A percentile compares a stretch with the other conserved stretches of the same genome.
Conservation (phyloP, 2,329 filamentous ascomycete genomes). For the Keithomyces neogunnii region DNA sequence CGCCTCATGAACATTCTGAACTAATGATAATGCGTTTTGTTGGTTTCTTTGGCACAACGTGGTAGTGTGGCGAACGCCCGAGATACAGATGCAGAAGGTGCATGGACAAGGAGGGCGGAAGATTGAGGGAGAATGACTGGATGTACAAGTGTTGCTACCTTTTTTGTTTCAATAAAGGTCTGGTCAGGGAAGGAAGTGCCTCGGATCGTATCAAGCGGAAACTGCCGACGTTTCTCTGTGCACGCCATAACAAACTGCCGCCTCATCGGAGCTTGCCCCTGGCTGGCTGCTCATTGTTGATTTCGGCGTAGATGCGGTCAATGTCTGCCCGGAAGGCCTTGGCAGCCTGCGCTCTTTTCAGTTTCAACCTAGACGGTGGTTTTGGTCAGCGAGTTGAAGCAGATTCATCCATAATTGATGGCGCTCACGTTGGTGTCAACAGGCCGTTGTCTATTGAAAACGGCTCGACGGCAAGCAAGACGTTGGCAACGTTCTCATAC, state of each 20-base stretch:
- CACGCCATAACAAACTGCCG: neutral
- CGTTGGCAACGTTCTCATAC: conserved; percentile 73
- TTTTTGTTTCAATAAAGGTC: too few relatives aligned
- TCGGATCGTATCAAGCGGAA: neutral
- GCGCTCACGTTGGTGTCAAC: conserved; percentile 73
- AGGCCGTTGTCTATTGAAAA: conserved; percentile 91
- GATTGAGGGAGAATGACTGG: too few relatives aligned
- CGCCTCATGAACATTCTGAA: neutral
- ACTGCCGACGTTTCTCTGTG: neutral
- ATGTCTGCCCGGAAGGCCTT: conserved; percentile 44
- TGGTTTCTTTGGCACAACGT: neutral
- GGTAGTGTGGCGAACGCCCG: too few relatives aligned
- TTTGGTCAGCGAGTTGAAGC: neutral
- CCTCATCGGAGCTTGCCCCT: neutral
- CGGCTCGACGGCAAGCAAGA: conserved; percentile 72
- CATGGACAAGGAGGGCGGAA: too few relatives aligned
- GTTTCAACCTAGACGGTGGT: conserved; percentile 38
- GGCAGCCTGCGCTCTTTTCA: conserved; percentile 48
- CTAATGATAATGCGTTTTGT: neutral
- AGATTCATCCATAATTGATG: neutral
- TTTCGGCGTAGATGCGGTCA: conserved; percentile 47
- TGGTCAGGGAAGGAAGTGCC: neutral
- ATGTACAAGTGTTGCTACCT: too few relatives aligned
- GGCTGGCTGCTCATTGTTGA: conserved; percentile 22
- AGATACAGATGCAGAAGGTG: too few relatives aligned